A percentile compares a stretch with the other conserved stretches of the same genome.
phyloP scores from a whole-genome alignment of 2,329 filamentous ascomycete species.

The Colletotrichum sp. region DNA sequence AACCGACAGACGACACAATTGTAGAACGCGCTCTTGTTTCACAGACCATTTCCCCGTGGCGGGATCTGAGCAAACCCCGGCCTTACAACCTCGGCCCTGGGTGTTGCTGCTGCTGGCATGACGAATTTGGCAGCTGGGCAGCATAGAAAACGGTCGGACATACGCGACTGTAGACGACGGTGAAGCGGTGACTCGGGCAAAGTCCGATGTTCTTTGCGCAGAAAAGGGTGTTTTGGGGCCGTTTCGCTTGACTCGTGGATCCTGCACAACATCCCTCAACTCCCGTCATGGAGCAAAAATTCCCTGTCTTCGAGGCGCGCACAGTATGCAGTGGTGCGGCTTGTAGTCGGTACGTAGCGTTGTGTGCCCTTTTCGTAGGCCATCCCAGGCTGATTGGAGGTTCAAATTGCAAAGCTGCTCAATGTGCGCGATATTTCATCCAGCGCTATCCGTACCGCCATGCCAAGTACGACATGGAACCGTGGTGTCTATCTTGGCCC shows the following conservation, averaged over 20 bases:
- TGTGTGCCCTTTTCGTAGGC: neutral
- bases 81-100: neutral
- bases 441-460: neutral
- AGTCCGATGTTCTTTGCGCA: slow-evolving; percentile 6
- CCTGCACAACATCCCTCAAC: slow-evolving; percentile 34
- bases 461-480: slow-evolving; percentile 11
- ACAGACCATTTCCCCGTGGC: neutral
- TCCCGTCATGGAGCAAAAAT: slow-evolving; percentile 1
- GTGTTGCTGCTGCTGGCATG: neutral
- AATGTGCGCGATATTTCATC: slow-evolving; percentile 6
- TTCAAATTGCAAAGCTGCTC: neutral
- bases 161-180: neutral
- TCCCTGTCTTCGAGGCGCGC: neutral
- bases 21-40: neutral
- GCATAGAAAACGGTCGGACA: neutral
- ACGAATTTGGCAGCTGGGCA: neutral
- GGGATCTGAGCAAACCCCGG: neutral
- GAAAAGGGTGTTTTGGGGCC: slow-evolving; percentile 18
- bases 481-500: neutral
- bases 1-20: neutral
- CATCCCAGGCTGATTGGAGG: neutral
- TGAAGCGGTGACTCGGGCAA: slow-evolving; percentile 19
- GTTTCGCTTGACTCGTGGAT: slow-evolving; percentile 40
- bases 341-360: neutral
- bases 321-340: neutral